Percentiles rank a stretch among this genome's conserved stretches.
phyloP scores from a whole-genome alignment of 2,329 filamentous ascomycete genomes.

The Neospermospora avenae region DNA sequence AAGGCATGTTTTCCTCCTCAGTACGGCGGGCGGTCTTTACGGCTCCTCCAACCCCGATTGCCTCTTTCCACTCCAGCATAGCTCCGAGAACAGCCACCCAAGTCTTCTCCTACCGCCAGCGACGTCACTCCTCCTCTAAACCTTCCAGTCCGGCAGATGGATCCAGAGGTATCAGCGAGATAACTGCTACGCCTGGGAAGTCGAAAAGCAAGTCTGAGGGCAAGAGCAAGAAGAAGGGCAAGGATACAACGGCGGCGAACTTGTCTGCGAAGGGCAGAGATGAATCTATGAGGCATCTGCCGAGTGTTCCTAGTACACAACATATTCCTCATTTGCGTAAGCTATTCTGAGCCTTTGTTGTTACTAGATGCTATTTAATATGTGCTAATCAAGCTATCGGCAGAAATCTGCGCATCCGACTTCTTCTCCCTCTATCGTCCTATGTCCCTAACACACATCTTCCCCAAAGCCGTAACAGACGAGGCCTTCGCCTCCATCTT shows the following conservation, averaged over 20 bases:
- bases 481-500: slow-evolving; percentile 86
- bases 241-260: slow-evolving; percentile 42
- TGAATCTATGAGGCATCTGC: slow-evolving; percentile 55
- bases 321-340: slow-evolving; percentile 66
- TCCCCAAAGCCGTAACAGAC: slow-evolving; percentile 68
- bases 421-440: slow-evolving; percentile 97
- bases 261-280: slow-evolving; percentile 38
- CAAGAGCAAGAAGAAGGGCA: slow-evolving; percentile 54
- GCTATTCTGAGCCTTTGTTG: neutral
- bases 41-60: slow-evolving; percentile 29
- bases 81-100: slow-evolving; percentile 29
- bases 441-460: slow-evolving; percentile 80
- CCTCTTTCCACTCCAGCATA: slow-evolving; percentile 18
- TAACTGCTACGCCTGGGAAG: slow-evolving; percentile 21
- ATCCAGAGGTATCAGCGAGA: slow-evolving; percentile 30
- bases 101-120: slow-evolving; percentile 32
- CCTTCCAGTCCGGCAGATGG: slow-evolving; percentile 38
- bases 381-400: slow-evolving; percentile 7
- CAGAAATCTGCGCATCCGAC: slow-evolving; percentile 82
- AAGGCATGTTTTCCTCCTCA: slow-evolving; percentile 37
- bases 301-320: slow-evolving; percentile 71
- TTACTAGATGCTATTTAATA: neutral
- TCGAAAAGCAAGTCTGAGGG: slow-evolving; percentile 41
- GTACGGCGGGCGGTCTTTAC: slow-evolving; percentile 32
- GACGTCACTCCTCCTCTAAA: slow-evolving; percentile 38